Percentiles rank a stretch among this genome's conserved stretches.
Conservation (phyloP, 257 asterid species). For the Primulina eburnea region DNA sequence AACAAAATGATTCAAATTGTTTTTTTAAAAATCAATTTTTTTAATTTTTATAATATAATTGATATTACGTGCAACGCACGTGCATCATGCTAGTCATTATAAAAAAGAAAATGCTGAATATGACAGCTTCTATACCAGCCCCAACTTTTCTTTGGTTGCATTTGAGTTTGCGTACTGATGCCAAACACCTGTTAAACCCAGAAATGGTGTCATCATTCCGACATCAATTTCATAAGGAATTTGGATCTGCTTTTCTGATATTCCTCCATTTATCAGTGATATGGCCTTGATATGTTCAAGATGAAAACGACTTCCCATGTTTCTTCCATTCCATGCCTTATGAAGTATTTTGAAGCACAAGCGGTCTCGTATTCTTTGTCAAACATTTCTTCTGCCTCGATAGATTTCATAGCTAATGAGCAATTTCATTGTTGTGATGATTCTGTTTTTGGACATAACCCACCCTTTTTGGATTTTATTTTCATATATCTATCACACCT, state of each 20-base stretch:
- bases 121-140: too few species aligned
- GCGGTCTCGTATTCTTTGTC: slow-evolving; percentile 45
- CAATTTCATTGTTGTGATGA: slow-evolving; percentile 20
- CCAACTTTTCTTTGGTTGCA: too few species aligned
- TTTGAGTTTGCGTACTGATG: too few species aligned
- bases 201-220: neutral
- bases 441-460: slow-evolving; percentile 26
- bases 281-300: neutral
- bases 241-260: slow-evolving; percentile 40
- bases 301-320: slow-evolving; percentile 33
- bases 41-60: too few species aligned
- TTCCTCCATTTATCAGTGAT: slow-evolving; percentile 57
- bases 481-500: slow-evolving; percentile 19
- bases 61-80: too few species aligned
- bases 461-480: slow-evolving; percentile 27
- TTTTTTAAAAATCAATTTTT: too few species aligned
- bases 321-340: slow-evolving; percentile 33
- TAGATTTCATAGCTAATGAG: slow-evolving; percentile 24
- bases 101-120: too few species aligned
- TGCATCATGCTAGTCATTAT: too few species aligned
- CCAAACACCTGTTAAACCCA: too few species aligned
- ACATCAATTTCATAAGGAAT: slow-evolving; percentile 20
- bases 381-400: slow-evolving; percentile 41
- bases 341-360: slow-evolving; percentile 32
- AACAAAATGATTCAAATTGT: too few species aligned